Evolutionary conservation across 1,284 basidiomycete genomes (phyloP).

Genomic region (Ganoderma sinense): DNA sequence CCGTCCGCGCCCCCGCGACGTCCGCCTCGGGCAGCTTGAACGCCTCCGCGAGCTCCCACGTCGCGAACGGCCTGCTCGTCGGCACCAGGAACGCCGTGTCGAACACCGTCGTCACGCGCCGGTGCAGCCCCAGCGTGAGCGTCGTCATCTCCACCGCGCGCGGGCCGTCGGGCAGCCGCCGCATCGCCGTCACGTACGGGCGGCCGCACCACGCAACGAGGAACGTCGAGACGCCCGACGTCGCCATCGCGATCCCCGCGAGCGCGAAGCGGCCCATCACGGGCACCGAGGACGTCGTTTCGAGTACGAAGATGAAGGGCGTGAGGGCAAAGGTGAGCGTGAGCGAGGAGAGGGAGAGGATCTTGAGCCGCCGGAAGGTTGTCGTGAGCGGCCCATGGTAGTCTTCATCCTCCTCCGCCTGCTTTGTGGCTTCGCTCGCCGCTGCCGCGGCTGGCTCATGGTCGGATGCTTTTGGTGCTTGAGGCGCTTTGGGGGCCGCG

Average conservation of each 20-base stretch:
- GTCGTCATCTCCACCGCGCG: constrained; percentile 76
- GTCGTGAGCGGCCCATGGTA: constrained; percentile 73
- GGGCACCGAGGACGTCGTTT: constrained; percentile 70
- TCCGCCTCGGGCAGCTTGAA: constrained; percentile 56
- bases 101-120: constrained; percentile 73
- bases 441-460: neutral
- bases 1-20: constrained; percentile 43
- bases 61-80: constrained; percentile 78
- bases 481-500: neutral
- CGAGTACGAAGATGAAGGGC: constrained; percentile 84
- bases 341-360: constrained; percentile 85
- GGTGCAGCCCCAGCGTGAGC: constrained; percentile 64
- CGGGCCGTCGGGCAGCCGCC: constrained; percentile 35
- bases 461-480: neutral
- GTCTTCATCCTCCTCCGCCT: constrained; percentile 23
- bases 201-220: constrained; percentile 77
- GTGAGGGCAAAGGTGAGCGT: constrained; percentile 74
- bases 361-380: constrained; percentile 81
- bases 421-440: neutral
- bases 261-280: constrained; percentile 74
- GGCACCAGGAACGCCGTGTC: constrained; percentile 77
- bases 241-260: constrained; percentile 73
- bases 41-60: constrained; percentile 76
- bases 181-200: constrained; percentile 58
- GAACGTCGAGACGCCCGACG: constrained; percentile 75